These are phyloP conservation scores for Epichloe sylvatica DNA, from an alignment of 2,329 filamentous ascomycete genomes.

Conservation along the genomic window DNA sequence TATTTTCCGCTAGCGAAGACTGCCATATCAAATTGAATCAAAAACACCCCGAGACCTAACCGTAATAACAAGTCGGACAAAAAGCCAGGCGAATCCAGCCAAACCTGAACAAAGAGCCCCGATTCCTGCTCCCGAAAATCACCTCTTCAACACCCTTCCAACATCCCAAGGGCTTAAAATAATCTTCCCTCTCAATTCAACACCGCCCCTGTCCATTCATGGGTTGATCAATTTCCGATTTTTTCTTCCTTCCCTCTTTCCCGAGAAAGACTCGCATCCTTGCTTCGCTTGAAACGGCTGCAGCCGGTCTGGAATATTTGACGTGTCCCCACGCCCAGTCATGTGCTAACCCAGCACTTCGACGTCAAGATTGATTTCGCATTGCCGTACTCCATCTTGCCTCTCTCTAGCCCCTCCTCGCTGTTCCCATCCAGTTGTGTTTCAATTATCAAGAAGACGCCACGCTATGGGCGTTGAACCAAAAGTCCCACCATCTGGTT, in stretches of 20 bases:
- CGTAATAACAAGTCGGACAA: background rate
- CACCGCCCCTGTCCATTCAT: background rate
- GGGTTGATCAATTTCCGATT: background rate
- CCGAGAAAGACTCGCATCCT: background rate
- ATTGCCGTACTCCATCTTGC: background rate
- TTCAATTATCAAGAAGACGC: conserved; percentile 2
- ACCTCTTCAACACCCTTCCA: background rate
- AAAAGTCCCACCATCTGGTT: background rate
- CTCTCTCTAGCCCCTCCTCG: background rate
- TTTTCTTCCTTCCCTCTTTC: background rate
- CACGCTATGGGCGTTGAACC: conserved; percentile 2
- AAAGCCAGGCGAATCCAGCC: background rate
- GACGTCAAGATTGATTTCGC: background rate
- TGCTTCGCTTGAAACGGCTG: background rate
- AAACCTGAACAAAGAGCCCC: background rate
- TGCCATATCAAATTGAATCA: background rate
- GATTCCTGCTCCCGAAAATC: background rate
- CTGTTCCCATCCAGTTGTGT: background rate
- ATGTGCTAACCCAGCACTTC: background rate
- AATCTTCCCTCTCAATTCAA: background rate
- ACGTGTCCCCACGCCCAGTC: background rate
- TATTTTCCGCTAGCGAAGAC: background rate
- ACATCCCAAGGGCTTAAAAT: background rate
- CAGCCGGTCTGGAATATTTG: background rate
- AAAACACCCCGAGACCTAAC: conserved; percentile 4